Evolutionary conservation across 805 yeast species (phyloP), one percentile per base, ranked within the genome.

Genomic region (Saccharomyces jurei): DNA sequence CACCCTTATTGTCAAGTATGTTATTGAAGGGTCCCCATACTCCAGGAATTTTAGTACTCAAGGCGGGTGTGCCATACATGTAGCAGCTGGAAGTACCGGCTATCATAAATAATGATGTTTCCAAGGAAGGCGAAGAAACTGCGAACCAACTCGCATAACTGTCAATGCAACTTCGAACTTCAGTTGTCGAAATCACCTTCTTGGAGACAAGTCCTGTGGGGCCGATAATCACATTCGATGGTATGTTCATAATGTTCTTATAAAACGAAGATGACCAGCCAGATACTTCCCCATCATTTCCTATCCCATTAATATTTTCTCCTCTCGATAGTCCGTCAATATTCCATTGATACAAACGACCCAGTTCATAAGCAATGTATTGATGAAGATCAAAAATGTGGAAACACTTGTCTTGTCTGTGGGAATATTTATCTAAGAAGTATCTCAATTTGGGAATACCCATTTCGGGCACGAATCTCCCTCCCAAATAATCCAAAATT

Each of bases 41-140:
- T 0, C 86, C 86, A 0, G 73, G 69, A 1, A 72, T 59, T 2
- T 61, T 56, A 1, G 44, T 49, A 2, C 29, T 52, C 6, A 32
- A 26, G 36, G n/a, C n/a, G 11, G 21, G 6, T 0, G 55, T 29
- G 0, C 72, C 70, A 11, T 70, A 59, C 13, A 81, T 57, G 56
- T 73, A 81, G 57, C 87, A 82, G 0, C 86, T 81, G 6, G 84
- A 80, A 0, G 86, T 82, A 0, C 86, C 86, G 1, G 85, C 87
- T 5, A 81, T 78, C 77, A 81, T 73, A 1, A 79, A 71, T 26
- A 81, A 58, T 4, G 73, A 61, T 5, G 59, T 52, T 6, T 58
- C 56, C 0, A 64, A 52, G 4, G 55, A 36, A 2, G 56, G 41
- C 2, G 71, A 68, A 32, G 71, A 65, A 1, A 76, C 68, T 0